Base-by-base conservation (phyloP, 192 early-diverging fungal species). In the Coemansia sp. region DNA sequence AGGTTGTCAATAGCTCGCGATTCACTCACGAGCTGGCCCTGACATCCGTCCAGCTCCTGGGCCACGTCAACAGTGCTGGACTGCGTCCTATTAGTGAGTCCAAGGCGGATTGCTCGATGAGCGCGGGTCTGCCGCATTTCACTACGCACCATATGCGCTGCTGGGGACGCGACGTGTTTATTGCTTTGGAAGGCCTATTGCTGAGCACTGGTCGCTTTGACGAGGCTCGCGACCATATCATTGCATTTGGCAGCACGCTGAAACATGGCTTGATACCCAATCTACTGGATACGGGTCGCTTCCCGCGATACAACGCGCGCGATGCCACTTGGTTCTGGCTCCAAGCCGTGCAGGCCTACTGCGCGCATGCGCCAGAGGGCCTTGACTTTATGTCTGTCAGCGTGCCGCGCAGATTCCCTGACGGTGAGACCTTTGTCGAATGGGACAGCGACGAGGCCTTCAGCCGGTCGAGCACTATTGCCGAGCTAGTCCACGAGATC, bases 81-180 rank as follows among this genome's bases (percentile, higher is more conserved):
- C 79, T 99, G 57, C 78, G 92, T 47, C 93, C 96, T 7, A 18
- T 41, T 15, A 46, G 52, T 41, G 54, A 54, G 20, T 79, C 68
- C 57, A 68, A 87, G 33, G 68, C 64, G 18, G 77, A 72, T 22
- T 85, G 87, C 8, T 88, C 90, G 51, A 86, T 98, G 75, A 97
- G 97, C 47, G 98, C 98, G 6, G 98, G 98, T 6, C 85, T 99
- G 52, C 92, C 96, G 24, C 97, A 98, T 68, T 99, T 99, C 68
- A 89, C 96, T 5, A 90, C 90, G 10, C 86, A 89, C 49, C 92
- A 97, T 66, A 97, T 97, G 94, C 89, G 98, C 51, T 92, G 91
- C 72, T 99, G 98, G 98, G 98, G 98, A n/a, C 90, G 98, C 52
- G 98, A 99, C 86, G 92, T 97, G 38, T 96, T 98, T 75, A 96